phyloP scores from a whole-genome alignment of 1,284 basidiomycete species.

The Cryptococcus sp. region DNA sequence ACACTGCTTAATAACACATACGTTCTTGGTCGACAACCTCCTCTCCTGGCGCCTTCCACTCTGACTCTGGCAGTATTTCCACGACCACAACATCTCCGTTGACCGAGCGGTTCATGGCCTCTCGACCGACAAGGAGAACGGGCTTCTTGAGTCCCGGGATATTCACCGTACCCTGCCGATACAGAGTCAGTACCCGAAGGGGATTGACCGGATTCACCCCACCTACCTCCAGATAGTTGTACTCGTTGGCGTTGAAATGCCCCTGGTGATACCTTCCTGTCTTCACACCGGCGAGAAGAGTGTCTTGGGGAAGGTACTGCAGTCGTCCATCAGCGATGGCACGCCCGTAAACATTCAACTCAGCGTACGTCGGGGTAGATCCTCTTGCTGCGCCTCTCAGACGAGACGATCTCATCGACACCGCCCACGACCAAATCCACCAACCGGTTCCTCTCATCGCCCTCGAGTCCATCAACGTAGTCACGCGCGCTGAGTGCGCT shows the following conservation, averaged over 20 bases:
- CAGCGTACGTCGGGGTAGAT: conserved; percentile 70
- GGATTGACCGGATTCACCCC: not conserved
- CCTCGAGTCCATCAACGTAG: conserved; percentile 72
- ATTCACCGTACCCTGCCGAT: conserved; percentile 72
- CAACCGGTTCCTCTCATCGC: conserved; percentile 57
- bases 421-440: conserved; percentile 74
- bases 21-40: conserved; percentile 91
- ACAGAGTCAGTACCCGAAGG: not conserved
- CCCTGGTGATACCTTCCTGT: conserved; percentile 82
- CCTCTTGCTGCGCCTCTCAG: conserved; percentile 53
- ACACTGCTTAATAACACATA: conserved; percentile 45
- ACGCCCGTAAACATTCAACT: not conserved
- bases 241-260: conserved; percentile 91
- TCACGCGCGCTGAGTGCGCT: conserved; percentile 62
- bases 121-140: conserved; percentile 78
- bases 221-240: conserved; percentile 87
- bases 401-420: conserved; percentile 54
- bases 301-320: conserved; percentile 75
- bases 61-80: conserved; percentile 76
- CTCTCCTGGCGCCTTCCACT: conserved; percentile 91
- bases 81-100: conserved; percentile 92
- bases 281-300: conserved; percentile 78
- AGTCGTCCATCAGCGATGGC: not conserved
- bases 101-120: conserved; percentile 93
- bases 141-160: conserved; percentile 71